Percentiles rank a stretch among this genome's conserved stretches.
Evolutionary conservation across 148 eudicot species (phyloP).

Genomic region (Heliamphora exappendiculata): DNA sequence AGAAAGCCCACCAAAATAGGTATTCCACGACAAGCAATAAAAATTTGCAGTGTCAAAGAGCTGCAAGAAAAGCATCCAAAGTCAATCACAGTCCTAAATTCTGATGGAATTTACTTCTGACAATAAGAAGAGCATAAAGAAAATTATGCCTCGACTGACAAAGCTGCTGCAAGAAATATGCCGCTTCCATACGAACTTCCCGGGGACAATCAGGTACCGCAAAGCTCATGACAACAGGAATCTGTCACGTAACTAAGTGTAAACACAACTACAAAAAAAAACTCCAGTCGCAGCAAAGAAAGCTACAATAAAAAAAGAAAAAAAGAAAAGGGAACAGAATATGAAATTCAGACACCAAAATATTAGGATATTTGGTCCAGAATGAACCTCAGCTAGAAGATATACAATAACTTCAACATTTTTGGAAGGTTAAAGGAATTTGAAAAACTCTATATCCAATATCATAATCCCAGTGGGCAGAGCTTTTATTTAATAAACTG

Average conservation of each 20-base stretch:
- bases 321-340: neutral
- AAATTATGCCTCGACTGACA: conserved; percentile 77
- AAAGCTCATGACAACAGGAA: conserved; percentile 88
- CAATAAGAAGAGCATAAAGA: neutral
- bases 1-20: conserved; percentile 89
- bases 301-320: neutral
- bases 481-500: neutral
- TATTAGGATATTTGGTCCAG: neutral
- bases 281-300: neutral
- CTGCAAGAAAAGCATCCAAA: conserved; percentile 40
- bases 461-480: neutral
- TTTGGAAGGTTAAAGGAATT: neutral
- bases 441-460: neutral
- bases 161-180: conserved; percentile 91
- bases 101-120: neutral
- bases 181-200: conserved; percentile 96
- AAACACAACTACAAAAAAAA: neutral
- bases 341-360: neutral
- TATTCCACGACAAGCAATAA: conserved; percentile 97
- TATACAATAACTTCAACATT: neutral
- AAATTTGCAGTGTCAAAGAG: conserved; percentile 89
- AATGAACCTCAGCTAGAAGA: neutral
- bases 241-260: conserved; percentile 29
- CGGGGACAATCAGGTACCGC: conserved; percentile 86
- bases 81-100: conserved; percentile 4